Percentiles rank a stretch among this genome's conserved stretches.
phyloP scores from a whole-genome alignment of 352 stramenopile genomes.

The Pythium brachiatum region DNA sequence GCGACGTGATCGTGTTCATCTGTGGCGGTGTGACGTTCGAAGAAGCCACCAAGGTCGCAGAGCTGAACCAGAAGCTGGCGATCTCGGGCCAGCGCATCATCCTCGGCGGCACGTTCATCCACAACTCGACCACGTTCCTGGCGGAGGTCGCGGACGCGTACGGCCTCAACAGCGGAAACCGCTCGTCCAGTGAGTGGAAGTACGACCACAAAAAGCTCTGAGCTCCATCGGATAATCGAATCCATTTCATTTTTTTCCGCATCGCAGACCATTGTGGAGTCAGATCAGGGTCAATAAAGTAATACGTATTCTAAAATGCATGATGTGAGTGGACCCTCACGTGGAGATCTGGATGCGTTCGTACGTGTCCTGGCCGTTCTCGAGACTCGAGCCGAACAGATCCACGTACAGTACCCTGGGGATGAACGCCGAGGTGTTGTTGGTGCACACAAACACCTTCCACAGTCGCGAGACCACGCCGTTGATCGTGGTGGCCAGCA shows the following conservation, averaged over 20 bases:
- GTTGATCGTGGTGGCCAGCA: constrained; percentile 59
- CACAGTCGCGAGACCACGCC: constrained; percentile 46
- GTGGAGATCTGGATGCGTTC: constrained; percentile 53
- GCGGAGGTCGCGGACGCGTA: constrained; percentile 86
- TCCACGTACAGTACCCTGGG: constrained; percentile 78
- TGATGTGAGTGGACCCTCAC: not conserved
- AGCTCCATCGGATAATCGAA: no score
- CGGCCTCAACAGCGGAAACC: constrained; percentile 30
- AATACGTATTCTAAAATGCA: constrained; percentile 2
- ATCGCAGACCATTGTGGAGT: not conserved
- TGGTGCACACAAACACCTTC: constrained; percentile 76
- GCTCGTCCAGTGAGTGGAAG: constrained; percentile 33
- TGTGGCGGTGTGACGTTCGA: constrained; percentile 98
- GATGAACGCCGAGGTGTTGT: constrained; percentile 52
- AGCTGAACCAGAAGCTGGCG: constrained; percentile 92
- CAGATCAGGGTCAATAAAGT: not conserved
- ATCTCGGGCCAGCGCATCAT: constrained; percentile 89
- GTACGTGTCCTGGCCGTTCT: constrained; percentile 50
- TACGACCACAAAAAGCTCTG: constrained; percentile 60
- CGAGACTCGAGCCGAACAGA: constrained; percentile 56
- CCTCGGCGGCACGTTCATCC: constrained; percentile 94
- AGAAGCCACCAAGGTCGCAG: constrained; percentile 96
- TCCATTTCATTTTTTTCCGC: not conserved
- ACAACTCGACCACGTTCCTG: constrained; percentile 98
- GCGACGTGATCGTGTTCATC: constrained; percentile 98